Conservation (phyloP, 139 green algal species). For the Coelastrella sp. region DNA sequence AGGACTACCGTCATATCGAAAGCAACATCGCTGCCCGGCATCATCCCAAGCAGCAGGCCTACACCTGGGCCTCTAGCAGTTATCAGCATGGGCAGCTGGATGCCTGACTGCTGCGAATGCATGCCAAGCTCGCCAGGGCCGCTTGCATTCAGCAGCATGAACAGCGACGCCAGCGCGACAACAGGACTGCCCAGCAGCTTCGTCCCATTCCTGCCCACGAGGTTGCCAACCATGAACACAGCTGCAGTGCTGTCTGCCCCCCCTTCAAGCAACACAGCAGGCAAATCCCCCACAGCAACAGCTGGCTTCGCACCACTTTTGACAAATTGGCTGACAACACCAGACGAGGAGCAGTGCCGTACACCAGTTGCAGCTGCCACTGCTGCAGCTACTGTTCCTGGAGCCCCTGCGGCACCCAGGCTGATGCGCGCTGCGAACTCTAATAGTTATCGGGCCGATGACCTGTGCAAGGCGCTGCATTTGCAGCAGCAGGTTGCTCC, state of each 20-base stretch:
- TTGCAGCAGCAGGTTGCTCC: too few relatives aligned
- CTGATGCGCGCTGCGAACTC: neutral
- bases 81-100: neutral
- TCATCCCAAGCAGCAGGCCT: neutral
- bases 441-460: neutral
- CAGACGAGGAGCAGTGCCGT: neutral
- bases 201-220: neutral
- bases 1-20: neutral
- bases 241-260: neutral
- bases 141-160: neutral
- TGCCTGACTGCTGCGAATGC: neutral
- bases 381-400: neutral
- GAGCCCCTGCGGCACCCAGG: neutral
- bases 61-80: neutral
- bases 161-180: neutral
- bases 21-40: neutral
- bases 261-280: neutral
- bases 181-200: neutral
- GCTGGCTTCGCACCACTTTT: too few relatives aligned
- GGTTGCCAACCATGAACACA: neutral
- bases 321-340: neutral
- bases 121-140: neutral
- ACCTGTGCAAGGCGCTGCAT: neutral
- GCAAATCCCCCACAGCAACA: too few relatives aligned
- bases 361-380: neutral